Conservation (phyloP, 257 asterid genomes). For the Solanum rostratum region DNA sequence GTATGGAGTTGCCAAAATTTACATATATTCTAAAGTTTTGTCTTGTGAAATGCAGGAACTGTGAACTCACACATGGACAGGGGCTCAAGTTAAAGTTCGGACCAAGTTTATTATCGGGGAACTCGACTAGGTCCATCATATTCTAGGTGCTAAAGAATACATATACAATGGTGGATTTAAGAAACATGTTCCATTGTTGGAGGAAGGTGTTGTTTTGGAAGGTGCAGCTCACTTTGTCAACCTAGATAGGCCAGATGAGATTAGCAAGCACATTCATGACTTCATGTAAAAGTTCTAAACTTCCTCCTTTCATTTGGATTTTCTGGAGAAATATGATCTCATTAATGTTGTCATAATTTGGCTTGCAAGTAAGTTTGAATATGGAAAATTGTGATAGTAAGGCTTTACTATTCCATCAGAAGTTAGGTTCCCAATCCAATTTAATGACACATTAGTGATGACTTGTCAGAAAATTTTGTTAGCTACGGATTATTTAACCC, state of each 20-base stretch:
- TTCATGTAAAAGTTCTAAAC: slow-evolving; percentile 1
- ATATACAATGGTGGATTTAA: slow-evolving; percentile 9
- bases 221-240: slow-evolving; percentile 10
- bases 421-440: not conserved
- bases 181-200: slow-evolving; percentile 8
- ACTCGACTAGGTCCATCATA: slow-evolving; percentile 8
- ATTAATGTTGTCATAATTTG: not conserved
- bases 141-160: slow-evolving; percentile 7
- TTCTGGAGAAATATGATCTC: too few species aligned
- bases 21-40: not conserved
- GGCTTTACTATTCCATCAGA: not conserved
- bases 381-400: not conserved
- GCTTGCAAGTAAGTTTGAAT: not conserved
- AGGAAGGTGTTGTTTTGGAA: not conserved
- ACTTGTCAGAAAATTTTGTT: not conserved
- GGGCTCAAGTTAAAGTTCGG: slow-evolving; percentile 15
- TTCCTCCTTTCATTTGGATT: not conserved
- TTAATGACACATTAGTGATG: not conserved
- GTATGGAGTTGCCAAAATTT: not conserved
- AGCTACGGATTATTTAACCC: not conserved
- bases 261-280: not conserved
- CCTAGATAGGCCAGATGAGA: slow-evolving; percentile 2
- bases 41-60: not conserved
- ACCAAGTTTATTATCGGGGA: slow-evolving; percentile 6
- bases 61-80: slow-evolving; percentile 14